Base-by-base conservation (phyloP, 768 basidiomycete genomes). In the Pleurotus ostreatus region DNA sequence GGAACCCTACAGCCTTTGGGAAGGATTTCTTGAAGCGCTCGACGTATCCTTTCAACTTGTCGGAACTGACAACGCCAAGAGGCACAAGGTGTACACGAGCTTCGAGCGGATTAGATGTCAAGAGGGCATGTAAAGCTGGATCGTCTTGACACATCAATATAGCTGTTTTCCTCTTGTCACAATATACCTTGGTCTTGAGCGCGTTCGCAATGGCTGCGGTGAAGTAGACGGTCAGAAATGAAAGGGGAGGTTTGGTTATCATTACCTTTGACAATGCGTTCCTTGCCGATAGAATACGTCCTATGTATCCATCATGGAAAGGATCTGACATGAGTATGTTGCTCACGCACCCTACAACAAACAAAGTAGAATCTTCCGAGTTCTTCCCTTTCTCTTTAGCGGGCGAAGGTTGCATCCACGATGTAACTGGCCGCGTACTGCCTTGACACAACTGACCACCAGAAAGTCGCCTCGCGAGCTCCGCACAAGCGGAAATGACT, bases 271-370 rank as follows among this genome's bases (percentile, higher is more conserved):
- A 97, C 94, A 40, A 98, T 89, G 20, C 97, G 85, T 69, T 99
- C 97, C 69, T 99, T 99, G 40, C 97, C 97, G 48, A 98, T 93
- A 0, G 92, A 92, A 70, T 99, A 99, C 0, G 97, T 98, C 8
- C 94, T 93, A 58, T 40, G 11, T 20, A 20, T 23, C 40, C 38
- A 48, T 22, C 15, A 46, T 15, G 49, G 49, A 55, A 20, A 23
- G 46, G 0, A 40, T 55, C 38, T 23, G 13, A 20, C 55, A 38
- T 45, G 5, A 47, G 38, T 38, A 57, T 25, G 7, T 44, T 16
- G 44, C 20, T 23, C 43, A 64, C 78, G 3, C 65, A 91, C 92
- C 91, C 91, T 11, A 93, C 81, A 34, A 92, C 79, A 55, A 94
- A 75, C 12, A 92, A 71, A 25, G 72, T 69, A 30, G 73, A 74